phyloP scores from a whole-genome alignment of 768 basidiomycete genomes.

The Rhodosporidiobolus odoratus region DNA sequence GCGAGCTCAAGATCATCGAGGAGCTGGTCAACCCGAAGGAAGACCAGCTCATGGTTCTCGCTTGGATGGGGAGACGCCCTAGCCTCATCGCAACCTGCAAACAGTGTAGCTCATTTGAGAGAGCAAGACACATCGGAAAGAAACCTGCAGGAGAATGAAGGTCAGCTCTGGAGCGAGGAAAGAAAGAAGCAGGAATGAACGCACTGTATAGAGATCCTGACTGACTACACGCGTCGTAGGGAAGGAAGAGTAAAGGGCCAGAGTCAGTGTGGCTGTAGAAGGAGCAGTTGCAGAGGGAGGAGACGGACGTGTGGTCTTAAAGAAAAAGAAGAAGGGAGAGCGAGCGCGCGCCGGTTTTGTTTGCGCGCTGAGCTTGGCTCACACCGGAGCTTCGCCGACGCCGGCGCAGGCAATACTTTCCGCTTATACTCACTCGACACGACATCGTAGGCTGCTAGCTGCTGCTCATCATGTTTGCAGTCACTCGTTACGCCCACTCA shows the following conservation, averaged over 20 bases:
- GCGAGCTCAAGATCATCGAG: slow-evolving; percentile 28
- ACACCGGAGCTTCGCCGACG: background rate
- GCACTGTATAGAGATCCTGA: slow-evolving; percentile 26
- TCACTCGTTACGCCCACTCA: no score
- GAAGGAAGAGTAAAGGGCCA: background rate
- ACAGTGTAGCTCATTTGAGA: slow-evolving; percentile 11
- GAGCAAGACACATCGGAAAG: slow-evolving; percentile 13
- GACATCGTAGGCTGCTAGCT: no score
- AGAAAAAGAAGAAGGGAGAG: slow-evolving; percentile 8
- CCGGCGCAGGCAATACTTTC: background rate
- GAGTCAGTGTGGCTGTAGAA: background rate
- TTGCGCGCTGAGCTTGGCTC: slow-evolving; percentile 3
- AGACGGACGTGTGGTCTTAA: slow-evolving; percentile 25
- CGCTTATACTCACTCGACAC: background rate
- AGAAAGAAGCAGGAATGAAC: background rate
- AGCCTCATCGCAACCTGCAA: slow-evolving; percentile 17
- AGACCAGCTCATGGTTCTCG: slow-evolving; percentile 7
- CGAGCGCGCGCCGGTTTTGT: background rate
- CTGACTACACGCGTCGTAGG: slow-evolving; percentile 1
- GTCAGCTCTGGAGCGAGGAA: background rate
- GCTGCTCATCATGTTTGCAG: no score
- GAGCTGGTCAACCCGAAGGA: background rate
- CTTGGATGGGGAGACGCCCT: slow-evolving; percentile 20
- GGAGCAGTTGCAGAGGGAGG: background rate
- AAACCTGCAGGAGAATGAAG: background rate